Conservation (phyloP, 768 basidiomycete species). For the Collybiopsis confluens region DNA sequence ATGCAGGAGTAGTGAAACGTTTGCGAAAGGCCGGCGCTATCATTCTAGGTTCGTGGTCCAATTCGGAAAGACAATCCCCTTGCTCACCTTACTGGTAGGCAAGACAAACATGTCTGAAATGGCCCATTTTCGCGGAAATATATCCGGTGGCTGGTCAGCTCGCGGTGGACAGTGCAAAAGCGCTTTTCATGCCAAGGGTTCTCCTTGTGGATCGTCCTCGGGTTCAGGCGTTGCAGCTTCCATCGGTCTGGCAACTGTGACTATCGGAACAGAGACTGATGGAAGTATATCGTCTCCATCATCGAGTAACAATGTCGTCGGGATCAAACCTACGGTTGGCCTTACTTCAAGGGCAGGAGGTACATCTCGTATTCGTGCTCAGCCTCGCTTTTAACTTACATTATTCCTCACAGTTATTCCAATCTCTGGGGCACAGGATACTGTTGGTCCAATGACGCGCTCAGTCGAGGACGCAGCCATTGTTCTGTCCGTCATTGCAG, state of each 20-base stretch:
- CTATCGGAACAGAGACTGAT: slow-evolving; percentile 47
- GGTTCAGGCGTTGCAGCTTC: slow-evolving; percentile 54
- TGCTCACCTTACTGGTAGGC: slow-evolving; percentile 13
- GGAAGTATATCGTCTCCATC: slow-evolving; percentile 54
- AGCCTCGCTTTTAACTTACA: background rate
- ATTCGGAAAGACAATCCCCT: background rate
- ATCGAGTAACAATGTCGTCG: slow-evolving; percentile 49
- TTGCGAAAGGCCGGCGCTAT: slow-evolving; percentile 29
- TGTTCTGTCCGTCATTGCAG: slow-evolving; percentile 53
- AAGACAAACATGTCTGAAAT: slow-evolving; percentile 42
- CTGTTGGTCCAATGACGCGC: slow-evolving; percentile 53
- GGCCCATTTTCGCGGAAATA: slow-evolving; percentile 27
- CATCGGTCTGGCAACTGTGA: slow-evolving; percentile 46
- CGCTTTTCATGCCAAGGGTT: slow-evolving; percentile 46
- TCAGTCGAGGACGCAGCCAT: slow-evolving; percentile 52
- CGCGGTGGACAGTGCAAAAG: slow-evolving; percentile 43
- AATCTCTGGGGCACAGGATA: slow-evolving; percentile 53
- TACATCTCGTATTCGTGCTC: slow-evolving; percentile 13
- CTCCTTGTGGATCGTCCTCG: slow-evolving; percentile 56
- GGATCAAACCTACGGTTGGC: slow-evolving; percentile 59
- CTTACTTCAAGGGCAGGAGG: slow-evolving; percentile 58
- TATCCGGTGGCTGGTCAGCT: background rate
- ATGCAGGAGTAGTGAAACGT: slow-evolving; percentile 28
- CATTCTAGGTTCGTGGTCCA: slow-evolving; percentile 22
- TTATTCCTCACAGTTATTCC: slow-evolving; percentile 42